Evolutionary conservation across 257 asterid species (phyloP), one percentile per base, ranked within the genome.

Genomic region (Nicotiana paniculata): DNA sequence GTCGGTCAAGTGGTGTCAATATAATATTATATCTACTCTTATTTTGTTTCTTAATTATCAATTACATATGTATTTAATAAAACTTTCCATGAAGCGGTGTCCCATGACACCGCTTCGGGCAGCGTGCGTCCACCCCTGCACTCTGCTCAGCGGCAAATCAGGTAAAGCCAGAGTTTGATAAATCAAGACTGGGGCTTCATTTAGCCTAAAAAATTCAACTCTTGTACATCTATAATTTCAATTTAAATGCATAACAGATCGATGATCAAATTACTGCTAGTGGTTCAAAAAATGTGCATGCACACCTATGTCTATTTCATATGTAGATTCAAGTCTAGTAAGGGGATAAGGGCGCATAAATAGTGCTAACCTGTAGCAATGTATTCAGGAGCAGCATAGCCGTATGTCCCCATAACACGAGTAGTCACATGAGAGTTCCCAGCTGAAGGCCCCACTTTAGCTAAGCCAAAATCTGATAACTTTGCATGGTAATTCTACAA

Each of bases 381-480:
- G 77, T 89, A 89, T 82, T 89, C 92, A 67, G 92, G 92, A 55
- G 92, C 92, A 77, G 90, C 90, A 82, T 89, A 88, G 67, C 92
- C 92, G 53, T 79, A 24, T 43, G 90, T 89, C 69, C 92, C 92
- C 92, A 87, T 86, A 63, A 89, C 84, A 81, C 90, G 85, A 63
- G 92, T 89, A 18, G 92, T 89, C 65, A 89, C 92, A 55, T 89
- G 92, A 77, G 90, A 87, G 68, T 79, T 64, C 59, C 89, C 90
- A 77, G 70, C 90, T 4, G 88, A 48, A 30, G 92, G 92, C 66
- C 90, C 92, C 72, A 87, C 84, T 85, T 86, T 88, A 61, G 90
- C 90, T 72, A 89, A 81, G 28, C 92, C 92, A 81, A 89, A 89
- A 82, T 89, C 90, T 57, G 90, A 85, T 79, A 89, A 77, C 81